phyloP scores from a whole-genome alignment of 352 stramenopile species.

The Phytophthora vignae region DNA sequence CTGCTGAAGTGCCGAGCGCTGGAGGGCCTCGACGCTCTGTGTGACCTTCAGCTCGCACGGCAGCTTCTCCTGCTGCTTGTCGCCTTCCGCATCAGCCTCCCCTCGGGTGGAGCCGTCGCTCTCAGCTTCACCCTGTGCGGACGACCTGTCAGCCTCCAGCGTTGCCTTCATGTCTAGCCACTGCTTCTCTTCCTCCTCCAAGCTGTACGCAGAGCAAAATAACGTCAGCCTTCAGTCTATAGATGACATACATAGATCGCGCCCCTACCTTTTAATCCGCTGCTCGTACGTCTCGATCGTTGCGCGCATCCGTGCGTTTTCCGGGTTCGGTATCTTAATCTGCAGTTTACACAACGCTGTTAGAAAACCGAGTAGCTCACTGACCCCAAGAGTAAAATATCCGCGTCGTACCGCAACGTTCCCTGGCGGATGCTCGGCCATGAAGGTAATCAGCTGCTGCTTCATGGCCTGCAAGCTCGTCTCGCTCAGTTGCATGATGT shows the following conservation, averaged over 20 bases:
- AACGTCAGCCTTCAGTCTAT: too few species aligned
- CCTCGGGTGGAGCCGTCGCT: not conserved
- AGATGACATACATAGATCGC: too few species aligned
- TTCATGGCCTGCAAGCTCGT: slow-evolving; percentile 74
- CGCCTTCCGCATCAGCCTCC: slow-evolving; percentile 6
- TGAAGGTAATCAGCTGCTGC: slow-evolving; percentile 66
- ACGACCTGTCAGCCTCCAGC: slow-evolving; percentile 41
- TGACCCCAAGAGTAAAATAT: not conserved
- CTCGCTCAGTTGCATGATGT: slow-evolving; percentile 78
- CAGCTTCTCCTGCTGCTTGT: slow-evolving; percentile 20
- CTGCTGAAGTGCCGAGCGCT: slow-evolving; percentile 54
- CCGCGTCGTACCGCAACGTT: slow-evolving; percentile 49
- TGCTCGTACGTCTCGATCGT: slow-evolving; percentile 59
- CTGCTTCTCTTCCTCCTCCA: slow-evolving; percentile 62
- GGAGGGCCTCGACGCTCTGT: slow-evolving; percentile 52
- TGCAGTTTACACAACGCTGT: slow-evolving; percentile 8
- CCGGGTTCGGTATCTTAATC: slow-evolving; percentile 61
- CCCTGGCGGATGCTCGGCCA: slow-evolving; percentile 55
- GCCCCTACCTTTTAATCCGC: slow-evolving; percentile 43
- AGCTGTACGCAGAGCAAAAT: slow-evolving; percentile 31
- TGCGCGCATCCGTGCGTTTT: slow-evolving; percentile 67
- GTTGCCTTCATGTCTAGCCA: slow-evolving; percentile 56
- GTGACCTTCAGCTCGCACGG: slow-evolving; percentile 56
- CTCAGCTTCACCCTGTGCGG: slow-evolving; percentile 9
- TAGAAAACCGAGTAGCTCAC: slow-evolving; percentile 1